A percentile compares a stretch with the other conserved stretches of the same genome.
These are phyloP conservation scores for Russula dissimulans DNA, from an alignment of 768 basidiomycete genomes.

Conservation along the genomic window DNA sequence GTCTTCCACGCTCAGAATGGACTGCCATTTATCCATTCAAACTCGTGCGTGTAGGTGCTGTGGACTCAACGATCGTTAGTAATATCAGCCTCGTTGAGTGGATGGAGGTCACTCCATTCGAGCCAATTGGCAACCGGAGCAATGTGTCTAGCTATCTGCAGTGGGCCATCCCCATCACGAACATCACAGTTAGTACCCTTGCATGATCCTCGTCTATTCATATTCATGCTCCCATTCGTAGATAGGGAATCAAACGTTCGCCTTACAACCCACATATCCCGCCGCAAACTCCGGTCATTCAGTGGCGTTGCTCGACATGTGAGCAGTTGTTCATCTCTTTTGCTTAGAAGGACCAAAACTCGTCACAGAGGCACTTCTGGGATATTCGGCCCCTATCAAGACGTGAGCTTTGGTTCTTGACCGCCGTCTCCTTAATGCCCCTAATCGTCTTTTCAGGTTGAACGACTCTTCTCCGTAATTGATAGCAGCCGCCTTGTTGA, in stretches of 20 bases:
- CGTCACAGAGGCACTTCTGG: conserved; percentile 52
- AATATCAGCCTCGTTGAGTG: conserved; percentile 55
- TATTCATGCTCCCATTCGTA: neutral
- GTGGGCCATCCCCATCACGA: conserved; percentile 58
- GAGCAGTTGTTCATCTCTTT: conserved; percentile 23
- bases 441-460: conserved; percentile 39
- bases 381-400: conserved; percentile 69
- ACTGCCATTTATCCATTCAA: conserved; percentile 5
- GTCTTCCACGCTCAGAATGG: neutral
- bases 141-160: conserved; percentile 64
- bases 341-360: neutral
- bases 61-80: conserved; percentile 59
- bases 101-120: conserved; percentile 68
- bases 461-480: conserved; percentile 51
- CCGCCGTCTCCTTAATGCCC: neutral
- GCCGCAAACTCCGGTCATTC: conserved; percentile 44
- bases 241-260: conserved; percentile 8
- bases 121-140: conserved; percentile 48
- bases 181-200: conserved; percentile 39
- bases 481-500: conserved; percentile 62
- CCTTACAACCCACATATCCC: conserved; percentile 64
- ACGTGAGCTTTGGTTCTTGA: conserved; percentile 37
- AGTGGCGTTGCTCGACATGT: conserved; percentile 69
- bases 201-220: neutral
- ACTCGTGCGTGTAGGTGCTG: conserved; percentile 47